phyloP scores from a whole-genome alignment of 441 rosid genomes.

The Monsonia emarginata region DNA sequence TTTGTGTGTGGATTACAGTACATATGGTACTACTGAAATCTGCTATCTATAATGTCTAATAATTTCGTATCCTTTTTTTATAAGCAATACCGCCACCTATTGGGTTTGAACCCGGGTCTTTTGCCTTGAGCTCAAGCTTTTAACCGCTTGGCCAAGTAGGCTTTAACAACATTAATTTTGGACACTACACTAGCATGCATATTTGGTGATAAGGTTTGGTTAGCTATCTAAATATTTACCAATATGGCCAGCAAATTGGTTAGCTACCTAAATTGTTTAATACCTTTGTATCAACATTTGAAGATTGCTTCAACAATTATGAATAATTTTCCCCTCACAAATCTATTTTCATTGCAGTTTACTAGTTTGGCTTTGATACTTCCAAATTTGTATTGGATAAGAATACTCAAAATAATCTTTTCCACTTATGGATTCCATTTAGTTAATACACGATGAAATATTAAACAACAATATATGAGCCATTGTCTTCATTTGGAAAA shows the following conservation, averaged over 20 bases:
- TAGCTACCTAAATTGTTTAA: background rate
- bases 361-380: slow-evolving; percentile 1
- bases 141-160: no score
- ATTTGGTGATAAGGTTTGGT: no score
- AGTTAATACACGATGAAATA: background rate
- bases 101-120: no score
- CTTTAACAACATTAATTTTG: no score
- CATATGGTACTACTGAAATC: background rate
- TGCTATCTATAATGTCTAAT: background rate
- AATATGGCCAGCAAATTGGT: no score
- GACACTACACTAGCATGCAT: no score
- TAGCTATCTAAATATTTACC: no score
- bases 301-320: no score
- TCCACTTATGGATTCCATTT: background rate
- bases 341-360: background rate
- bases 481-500: slow-evolving; percentile 15
- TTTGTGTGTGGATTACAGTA: background rate
- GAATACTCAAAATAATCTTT: background rate
- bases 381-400: slow-evolving; percentile 4
- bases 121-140: no score
- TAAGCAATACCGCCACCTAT: no score
- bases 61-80: no score
- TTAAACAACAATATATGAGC: background rate
- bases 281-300: no score
- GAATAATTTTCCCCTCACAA: background rate